These are phyloP conservation scores for Zygotorulaspora chibaensis DNA, from an alignment of 805 yeast genomes.

Conservation along the genomic window DNA sequence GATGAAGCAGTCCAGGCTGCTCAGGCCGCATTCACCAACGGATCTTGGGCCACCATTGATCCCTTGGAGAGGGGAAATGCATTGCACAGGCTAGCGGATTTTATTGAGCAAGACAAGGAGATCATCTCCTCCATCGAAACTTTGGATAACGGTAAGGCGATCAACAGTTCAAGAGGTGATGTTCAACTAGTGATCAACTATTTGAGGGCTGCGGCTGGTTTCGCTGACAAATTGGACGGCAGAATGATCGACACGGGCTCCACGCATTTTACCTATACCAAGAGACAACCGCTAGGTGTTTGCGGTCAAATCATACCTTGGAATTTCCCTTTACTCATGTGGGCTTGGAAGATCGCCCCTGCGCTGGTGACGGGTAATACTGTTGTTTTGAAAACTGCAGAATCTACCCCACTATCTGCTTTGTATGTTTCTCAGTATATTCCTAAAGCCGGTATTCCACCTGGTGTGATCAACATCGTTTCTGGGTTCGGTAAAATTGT, in stretches of 20 bases:
- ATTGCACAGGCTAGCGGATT: slow-evolving; percentile 69
- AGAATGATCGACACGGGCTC: slow-evolving; percentile 68
- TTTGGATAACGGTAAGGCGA: slow-evolving; percentile 84
- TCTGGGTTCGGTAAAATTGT: slow-evolving; percentile 84
- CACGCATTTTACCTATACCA: slow-evolving; percentile 70
- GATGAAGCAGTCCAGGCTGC: slow-evolving; percentile 87
- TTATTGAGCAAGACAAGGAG: slow-evolving; percentile 68
- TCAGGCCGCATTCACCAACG: slow-evolving; percentile 61
- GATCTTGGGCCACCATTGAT: slow-evolving; percentile 74
- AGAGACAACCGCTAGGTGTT: slow-evolving; percentile 89
- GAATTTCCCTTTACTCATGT: slow-evolving; percentile 94
- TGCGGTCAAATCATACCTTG: slow-evolving; percentile 96
- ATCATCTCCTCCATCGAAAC: slow-evolving; percentile 77
- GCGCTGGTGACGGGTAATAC: slow-evolving; percentile 89
- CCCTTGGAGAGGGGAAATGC: slow-evolving; percentile 64
- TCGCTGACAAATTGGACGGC: slow-evolving; percentile 84
- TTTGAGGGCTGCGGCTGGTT: slow-evolving; percentile 83
- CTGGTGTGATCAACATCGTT: slow-evolving; percentile 84
- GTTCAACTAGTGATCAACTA: slow-evolving; percentile 64
- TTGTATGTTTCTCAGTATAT: slow-evolving; percentile 65
- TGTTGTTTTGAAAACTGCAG: slow-evolving; percentile 84
- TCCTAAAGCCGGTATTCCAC: slow-evolving; percentile 83
- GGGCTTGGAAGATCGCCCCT: slow-evolving; percentile 93
- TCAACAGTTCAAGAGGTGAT: slow-evolving; percentile 67
- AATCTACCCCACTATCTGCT: slow-evolving; percentile 87